Base-by-base conservation (phyloP, 805 yeast species). In the Clavispora fructus region DNA sequence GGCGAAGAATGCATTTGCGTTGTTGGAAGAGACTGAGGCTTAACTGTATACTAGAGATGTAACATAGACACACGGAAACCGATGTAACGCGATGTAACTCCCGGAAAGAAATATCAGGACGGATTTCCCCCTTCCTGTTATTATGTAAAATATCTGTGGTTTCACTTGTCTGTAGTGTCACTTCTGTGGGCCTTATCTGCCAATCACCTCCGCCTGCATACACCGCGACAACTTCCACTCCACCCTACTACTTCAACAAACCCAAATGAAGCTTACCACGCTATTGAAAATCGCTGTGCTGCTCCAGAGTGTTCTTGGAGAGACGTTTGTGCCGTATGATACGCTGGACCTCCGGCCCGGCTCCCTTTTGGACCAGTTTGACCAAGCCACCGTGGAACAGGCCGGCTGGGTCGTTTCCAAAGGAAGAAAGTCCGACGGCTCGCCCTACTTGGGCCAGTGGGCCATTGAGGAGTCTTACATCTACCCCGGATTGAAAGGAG, bases 361-460 rank as follows among this genome's bases (percentile, higher is more conserved):
- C 14, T 71, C 87, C 2, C 78, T 82, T 58, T 82, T 82, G 54
- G 94, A 87, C 62, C 86, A 83, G 55, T 87, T 87, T 53, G 53
- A 50, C 25, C 59, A 60, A 42, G 43, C 48, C 6, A 43, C 53
- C 19, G 48, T 71, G 16, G 49, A 49, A 2, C 35, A 51, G 12
- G 64, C 73, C 3, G 59, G 57, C 9, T 71, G 75, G 76, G 70
- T 68, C 48, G 71, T 77, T n/a, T 86, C 95, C 13, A 67, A 72
- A 41, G 79, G 79, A 8, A 67, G 62, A 52, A 76, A 73, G 52
- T 32, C 42, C n/a, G 76, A 73, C 45, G 81, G 75, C 30, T 80
- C 76, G 55, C 74, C 81, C 3, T 88, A 85, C 59, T 74, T 63
- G 29, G 97, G 96, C 17, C 67, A 79, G 60, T 89, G 97, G 97